phyloP scores from a whole-genome alignment of 179 eudicot genomes.

The Beta macrorhiza region DNA sequence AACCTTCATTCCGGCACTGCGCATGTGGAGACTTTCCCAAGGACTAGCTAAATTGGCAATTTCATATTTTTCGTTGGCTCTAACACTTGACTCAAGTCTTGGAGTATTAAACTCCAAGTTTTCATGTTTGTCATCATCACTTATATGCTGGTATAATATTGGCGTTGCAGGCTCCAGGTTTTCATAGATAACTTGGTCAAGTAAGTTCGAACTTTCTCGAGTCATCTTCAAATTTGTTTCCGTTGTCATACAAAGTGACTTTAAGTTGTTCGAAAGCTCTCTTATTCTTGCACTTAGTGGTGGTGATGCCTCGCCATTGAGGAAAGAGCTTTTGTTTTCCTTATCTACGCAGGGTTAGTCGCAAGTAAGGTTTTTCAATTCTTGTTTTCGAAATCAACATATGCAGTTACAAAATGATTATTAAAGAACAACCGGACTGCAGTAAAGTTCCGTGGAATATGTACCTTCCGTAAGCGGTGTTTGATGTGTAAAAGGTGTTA shows the following conservation, averaged over 20 bases:
- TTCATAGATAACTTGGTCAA: slow-evolving; percentile 32
- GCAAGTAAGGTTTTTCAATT: too few relatives aligned
- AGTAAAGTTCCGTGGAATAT: neutral
- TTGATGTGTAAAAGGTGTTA: slow-evolving; percentile 27
- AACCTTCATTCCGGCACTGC: slow-evolving; percentile 71
- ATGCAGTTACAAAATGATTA: slow-evolving; percentile 2
- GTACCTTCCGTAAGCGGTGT: slow-evolving; percentile 36
- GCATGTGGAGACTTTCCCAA: slow-evolving; percentile 41
- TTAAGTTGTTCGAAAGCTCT: slow-evolving; percentile 60
- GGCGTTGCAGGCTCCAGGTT: slow-evolving; percentile 67
- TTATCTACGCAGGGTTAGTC: slow-evolving; percentile 31
- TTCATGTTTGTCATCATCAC: slow-evolving; percentile 27
- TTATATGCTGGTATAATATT: too few relatives aligned
- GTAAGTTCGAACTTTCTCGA: slow-evolving; percentile 26
- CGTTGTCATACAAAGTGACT: slow-evolving; percentile 53
- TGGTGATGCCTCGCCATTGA: slow-evolving; percentile 49
- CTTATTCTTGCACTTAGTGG: slow-evolving; percentile 61
- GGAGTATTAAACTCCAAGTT: slow-evolving; percentile 67
- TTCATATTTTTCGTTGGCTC: slow-evolving; percentile 29
- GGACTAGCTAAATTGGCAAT: slow-evolving; percentile 40
- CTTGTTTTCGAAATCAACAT: neutral
- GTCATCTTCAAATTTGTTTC: slow-evolving; percentile 44
- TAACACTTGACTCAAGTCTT: slow-evolving; percentile 14
- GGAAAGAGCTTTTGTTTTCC: slow-evolving; percentile 35
- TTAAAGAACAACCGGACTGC: neutral